These are phyloP conservation scores for Saprolegnia parasitica DNA, from an alignment of 352 stramenopile genomes.

Conservation along the genomic window DNA sequence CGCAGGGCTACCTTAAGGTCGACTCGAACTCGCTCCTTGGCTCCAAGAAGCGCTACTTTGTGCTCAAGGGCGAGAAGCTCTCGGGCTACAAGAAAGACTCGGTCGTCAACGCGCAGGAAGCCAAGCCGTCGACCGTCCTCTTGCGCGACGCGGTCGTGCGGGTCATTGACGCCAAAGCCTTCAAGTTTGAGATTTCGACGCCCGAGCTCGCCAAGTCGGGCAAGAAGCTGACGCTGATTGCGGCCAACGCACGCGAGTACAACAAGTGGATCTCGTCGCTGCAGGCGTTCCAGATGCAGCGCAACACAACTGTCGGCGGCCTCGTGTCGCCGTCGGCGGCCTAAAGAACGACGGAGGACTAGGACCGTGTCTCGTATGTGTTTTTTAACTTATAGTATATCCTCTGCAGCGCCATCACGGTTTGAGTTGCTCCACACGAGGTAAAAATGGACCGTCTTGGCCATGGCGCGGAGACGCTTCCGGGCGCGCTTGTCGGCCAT, in stretches of 20 bases:
- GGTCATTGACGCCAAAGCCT: slow-evolving; percentile 50
- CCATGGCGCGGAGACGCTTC: slow-evolving; percentile 27
- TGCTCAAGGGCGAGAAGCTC: slow-evolving; percentile 54
- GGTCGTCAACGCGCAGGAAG: slow-evolving; percentile 54
- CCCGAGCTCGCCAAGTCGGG: slow-evolving; percentile 62
- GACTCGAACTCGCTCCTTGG: slow-evolving; percentile 68
- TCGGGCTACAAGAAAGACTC: slow-evolving; percentile 75
- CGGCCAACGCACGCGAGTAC: slow-evolving; percentile 67
- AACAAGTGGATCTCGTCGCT: slow-evolving; percentile 81
- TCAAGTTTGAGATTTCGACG: slow-evolving; percentile 76
- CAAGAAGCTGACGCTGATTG: slow-evolving; percentile 77
- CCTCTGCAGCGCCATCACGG: neutral
- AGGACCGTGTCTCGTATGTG: neutral
- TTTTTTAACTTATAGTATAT: slow-evolving; percentile 30
- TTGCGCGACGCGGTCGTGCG: slow-evolving; percentile 63
- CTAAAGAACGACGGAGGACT: neutral
- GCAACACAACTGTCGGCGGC: slow-evolving; percentile 9
- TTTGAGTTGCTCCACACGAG: slow-evolving; percentile 37
- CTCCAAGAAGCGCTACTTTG: slow-evolving; percentile 83
- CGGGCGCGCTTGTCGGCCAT: neutral
- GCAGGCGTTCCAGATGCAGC: slow-evolving; percentile 39
- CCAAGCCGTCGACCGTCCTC: slow-evolving; percentile 65
- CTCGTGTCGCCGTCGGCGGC: slow-evolving; percentile 19
- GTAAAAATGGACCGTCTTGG: slow-evolving; percentile 62
- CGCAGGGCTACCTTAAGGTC: slow-evolving; percentile 75